Evolutionary conservation across 805 yeast genomes (phyloP), one percentile per base, ranked within the genome.

Genomic region (Cyberlindnera xylosilytica): DNA sequence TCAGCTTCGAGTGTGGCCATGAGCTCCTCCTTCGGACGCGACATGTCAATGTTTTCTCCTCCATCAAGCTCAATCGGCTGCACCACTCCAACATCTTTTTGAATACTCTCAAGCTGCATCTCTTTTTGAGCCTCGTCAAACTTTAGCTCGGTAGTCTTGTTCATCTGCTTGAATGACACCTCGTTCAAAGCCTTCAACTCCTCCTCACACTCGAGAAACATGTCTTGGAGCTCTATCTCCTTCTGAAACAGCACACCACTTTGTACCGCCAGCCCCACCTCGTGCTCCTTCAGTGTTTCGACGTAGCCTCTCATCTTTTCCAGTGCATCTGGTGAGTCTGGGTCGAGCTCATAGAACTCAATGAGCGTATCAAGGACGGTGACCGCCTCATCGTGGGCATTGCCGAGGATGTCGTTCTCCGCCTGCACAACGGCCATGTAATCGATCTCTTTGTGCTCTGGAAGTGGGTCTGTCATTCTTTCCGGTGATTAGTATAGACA

Each of bases 21-120:
- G 15, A 55, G 29, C 34, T 52, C 50, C 1, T 51, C 51, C 38
- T 58, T 56, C 4, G 46, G 34, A 10, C 50, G 30, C 6, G 48
- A 26, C 15, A 46, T 10, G 17, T 42, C 40, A 6, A 49, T 28
- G 4, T 17, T 9, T n/a, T 43, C 39, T 2, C 47, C 42, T 10
- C 36, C 39, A 22, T 45, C 52, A 13, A 52, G 12, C 32, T 50
- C 52, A 33, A 57, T 47, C 1, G 45, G 45, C 10, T 29, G 20
- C 11, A 54, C 24, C 8, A 38, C 26, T 2, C 44, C 51, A 5
- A 53, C 41, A 13, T n/a, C 12, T 13, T 26, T 26, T 12, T 8
- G 6, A 5, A 26, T 5, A 10, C 15, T 12, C 10, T 26, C 12
- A 12, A 26, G 8, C 1, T 46, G 38, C 28, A 41, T 51, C 38